Conservation (phyloP, 768 basidiomycete species). For the Agaricus bisporus region DNA sequence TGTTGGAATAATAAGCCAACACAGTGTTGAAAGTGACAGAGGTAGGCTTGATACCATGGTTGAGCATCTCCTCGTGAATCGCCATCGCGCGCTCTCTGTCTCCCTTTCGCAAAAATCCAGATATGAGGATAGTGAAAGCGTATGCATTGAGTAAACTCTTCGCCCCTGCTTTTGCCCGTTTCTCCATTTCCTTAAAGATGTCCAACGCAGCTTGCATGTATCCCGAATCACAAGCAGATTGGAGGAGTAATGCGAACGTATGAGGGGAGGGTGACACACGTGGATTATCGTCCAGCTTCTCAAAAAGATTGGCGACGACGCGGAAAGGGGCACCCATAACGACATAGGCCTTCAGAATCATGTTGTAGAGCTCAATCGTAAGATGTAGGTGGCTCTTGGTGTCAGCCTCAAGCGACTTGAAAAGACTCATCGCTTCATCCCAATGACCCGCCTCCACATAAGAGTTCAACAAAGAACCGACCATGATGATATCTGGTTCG, state of each 20-base stretch:
- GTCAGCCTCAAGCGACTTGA: slow-evolving; percentile 33
- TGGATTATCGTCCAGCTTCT: slow-evolving; percentile 36
- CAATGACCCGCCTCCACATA: slow-evolving; percentile 79
- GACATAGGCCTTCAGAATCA: slow-evolving; percentile 79
- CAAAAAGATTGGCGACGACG: slow-evolving; percentile 57
- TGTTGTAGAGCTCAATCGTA: slow-evolving; percentile 64
- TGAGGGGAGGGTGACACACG: slow-evolving; percentile 52
- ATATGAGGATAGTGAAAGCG: slow-evolving; percentile 70
- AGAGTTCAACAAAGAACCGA: slow-evolving; percentile 72
- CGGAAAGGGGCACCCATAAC: slow-evolving; percentile 72
- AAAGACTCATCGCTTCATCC: slow-evolving; percentile 65
- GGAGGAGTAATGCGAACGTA: slow-evolving; percentile 71
- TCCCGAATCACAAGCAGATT: slow-evolving; percentile 73
- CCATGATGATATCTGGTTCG: slow-evolving; percentile 57
- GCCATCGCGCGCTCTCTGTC: slow-evolving; percentile 50
- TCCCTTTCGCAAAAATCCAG: slow-evolving; percentile 56
- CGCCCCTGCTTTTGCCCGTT: slow-evolving; percentile 28
- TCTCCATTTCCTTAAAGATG: slow-evolving; percentile 66
- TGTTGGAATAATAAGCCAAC: slow-evolving; percentile 54
- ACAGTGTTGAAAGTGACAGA: slow-evolving; percentile 67
- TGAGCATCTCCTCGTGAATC: slow-evolving; percentile 67
- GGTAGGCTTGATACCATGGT: slow-evolving; percentile 57
- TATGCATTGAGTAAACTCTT: slow-evolving; percentile 45
- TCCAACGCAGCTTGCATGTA: slow-evolving; percentile 56
- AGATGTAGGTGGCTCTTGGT: slow-evolving; percentile 23